Base-by-base conservation (phyloP, 768 basidiomycete species). In the Suillus cothurnatus region DNA sequence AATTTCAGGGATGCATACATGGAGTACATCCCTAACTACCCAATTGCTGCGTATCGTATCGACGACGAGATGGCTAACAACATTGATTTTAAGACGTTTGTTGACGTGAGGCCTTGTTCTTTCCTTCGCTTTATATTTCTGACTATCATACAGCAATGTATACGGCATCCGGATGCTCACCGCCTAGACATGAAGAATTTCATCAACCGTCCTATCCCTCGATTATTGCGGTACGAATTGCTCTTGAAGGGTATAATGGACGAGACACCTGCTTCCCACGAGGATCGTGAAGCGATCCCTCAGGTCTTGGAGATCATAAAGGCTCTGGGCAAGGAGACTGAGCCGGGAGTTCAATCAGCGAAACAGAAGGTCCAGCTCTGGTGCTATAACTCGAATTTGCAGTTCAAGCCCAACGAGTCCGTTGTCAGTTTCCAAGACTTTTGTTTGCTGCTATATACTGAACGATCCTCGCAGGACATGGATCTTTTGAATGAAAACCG, bases 1-100 rank as follows among this genome's bases (percentile, higher is more conserved):
- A 94, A 96, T 69, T 99, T 97, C 83, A 86, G 93, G 7, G 91
- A 93, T 58, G 90, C 91, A 17, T 99, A 99, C 76, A 87, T 95
- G 83, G 92, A 94, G 67, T 98, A 97, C 71, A 87, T 94, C 66
- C 86, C 92, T n/a, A 90, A 95, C 78, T 93, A 95, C 76, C 96
- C 97, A 1, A 92, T 94, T 57, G 96, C 95, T 0, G 90, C 91
- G 2, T 92, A 92, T 71, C 81, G 91, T 52, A 91, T 98, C 63
- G 92, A 94, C 65, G 90, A 95, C 36, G 96, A 97, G 79, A 88
- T 91, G 83, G 88, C 84, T 12, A 90, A 85, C 61, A 98, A 97
- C 68, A 79, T 84, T 1, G 80, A 88, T 2, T 98, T 99, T 81
- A 88, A 89, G 72, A 75, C 81, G 1, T 95, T 97, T 71, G 86